Conservation (phyloP, 2,329 filamentous ascomycete species). For the Calonectria leucothoes region DNA sequence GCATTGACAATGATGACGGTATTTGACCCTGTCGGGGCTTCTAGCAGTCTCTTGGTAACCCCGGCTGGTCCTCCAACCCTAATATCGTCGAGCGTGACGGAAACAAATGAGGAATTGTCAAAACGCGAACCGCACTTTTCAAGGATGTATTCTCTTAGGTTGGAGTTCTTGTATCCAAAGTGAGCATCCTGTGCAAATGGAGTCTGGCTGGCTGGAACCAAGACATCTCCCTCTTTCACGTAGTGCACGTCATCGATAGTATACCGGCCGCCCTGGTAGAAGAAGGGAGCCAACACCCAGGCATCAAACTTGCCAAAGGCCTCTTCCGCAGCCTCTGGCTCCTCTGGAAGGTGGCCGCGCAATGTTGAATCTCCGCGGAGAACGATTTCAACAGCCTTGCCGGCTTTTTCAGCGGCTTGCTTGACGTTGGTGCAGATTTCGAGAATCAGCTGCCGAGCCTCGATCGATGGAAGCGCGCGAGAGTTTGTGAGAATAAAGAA, state of each 20-base stretch:
- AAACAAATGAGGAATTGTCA: constrained; percentile 38
- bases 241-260: constrained; percentile 70
- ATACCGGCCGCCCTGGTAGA: constrained; percentile 67
- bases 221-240: constrained; percentile 59
- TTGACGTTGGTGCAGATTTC: constrained; percentile 64
- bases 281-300: constrained; percentile 69
- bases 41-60: constrained; percentile 40
- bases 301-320: constrained; percentile 62
- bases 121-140: constrained; percentile 60
- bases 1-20: constrained; percentile 65
- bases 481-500: constrained; percentile 73
- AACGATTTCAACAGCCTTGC: constrained; percentile 63
- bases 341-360: constrained; percentile 67
- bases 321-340: constrained; percentile 62
- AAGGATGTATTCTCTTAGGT: constrained; percentile 57
- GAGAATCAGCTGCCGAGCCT: constrained; percentile 59
- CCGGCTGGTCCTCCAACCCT: constrained; percentile 41
- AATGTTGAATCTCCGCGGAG: constrained; percentile 68
- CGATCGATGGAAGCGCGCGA: constrained; percentile 61
- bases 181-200: constrained; percentile 68
- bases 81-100: constrained; percentile 46
- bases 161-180: constrained; percentile 67
- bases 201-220: constrained; percentile 58
- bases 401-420: constrained; percentile 53
- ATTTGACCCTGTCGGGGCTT: constrained; percentile 47